A percentile compares a stretch with the other conserved stretches of the same genome.
phyloP scores from a whole-genome alignment of 495 filamentous ascomycete species.

The Mytilinidion resinicola region DNA sequence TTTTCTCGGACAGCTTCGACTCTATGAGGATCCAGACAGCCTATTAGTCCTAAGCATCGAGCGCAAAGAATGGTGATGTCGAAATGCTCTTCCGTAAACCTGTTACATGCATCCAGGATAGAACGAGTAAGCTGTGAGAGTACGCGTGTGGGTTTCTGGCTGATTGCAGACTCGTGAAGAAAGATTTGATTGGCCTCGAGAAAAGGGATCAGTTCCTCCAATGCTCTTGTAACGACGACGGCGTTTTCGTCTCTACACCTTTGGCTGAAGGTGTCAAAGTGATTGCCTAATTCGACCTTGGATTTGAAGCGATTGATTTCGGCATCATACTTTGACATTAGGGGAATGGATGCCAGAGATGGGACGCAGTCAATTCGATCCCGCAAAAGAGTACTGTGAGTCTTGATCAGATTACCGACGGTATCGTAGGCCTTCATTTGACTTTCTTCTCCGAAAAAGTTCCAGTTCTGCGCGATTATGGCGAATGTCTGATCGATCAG shows the following conservation, averaged over 20 bases:
- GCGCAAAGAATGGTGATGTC: slow-evolving; percentile 67
- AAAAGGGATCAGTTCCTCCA: slow-evolving; percentile 68
- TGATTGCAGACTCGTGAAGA: slow-evolving; percentile 73
- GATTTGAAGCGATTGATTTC: slow-evolving; percentile 58
- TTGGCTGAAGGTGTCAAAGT: slow-evolving; percentile 61
- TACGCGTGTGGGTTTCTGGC: slow-evolving; percentile 75
- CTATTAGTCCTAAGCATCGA: slow-evolving; percentile 76
- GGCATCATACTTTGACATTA: slow-evolving; percentile 57
- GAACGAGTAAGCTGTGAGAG: slow-evolving; percentile 64
- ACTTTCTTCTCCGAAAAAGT: slow-evolving; percentile 53
- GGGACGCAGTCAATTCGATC: slow-evolving; percentile 67
- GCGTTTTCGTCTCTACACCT: slow-evolving; percentile 77
- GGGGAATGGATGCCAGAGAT: slow-evolving; percentile 64
- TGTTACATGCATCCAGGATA: slow-evolving; percentile 75
- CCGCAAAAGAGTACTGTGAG: slow-evolving; percentile 52
- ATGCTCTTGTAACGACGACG: slow-evolving; percentile 70
- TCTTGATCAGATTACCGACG: slow-evolving; percentile 57
- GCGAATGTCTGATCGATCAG: slow-evolving; percentile 84
- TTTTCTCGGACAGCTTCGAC: slow-evolving; percentile 74
- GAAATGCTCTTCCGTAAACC: slow-evolving; percentile 61
- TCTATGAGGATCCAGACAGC: slow-evolving; percentile 84
- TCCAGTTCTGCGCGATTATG: slow-evolving; percentile 77
- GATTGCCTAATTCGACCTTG: slow-evolving; percentile 52
- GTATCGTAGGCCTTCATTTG: slow-evolving; percentile 52
- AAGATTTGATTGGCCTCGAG: slow-evolving; percentile 69